Conservation (phyloP, 306 rosid genomes). For the Sicyos baderoa region DNA sequence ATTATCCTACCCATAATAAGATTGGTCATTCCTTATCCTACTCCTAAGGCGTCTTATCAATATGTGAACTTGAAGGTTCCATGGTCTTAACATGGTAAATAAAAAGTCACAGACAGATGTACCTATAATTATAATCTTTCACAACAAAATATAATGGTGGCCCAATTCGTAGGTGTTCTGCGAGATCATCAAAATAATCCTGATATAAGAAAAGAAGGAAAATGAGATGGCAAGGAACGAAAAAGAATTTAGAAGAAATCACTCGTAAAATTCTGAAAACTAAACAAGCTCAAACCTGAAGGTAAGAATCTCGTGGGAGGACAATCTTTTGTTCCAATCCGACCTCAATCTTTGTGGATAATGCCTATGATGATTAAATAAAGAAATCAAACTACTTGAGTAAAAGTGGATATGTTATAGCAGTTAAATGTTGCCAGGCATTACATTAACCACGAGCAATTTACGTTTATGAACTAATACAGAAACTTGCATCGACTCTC, state of each 20-base stretch:
- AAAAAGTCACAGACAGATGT: constrained; percentile 15
- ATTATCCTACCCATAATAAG: too few relatives aligned
- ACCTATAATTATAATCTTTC: constrained; percentile 85
- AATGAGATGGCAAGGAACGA: constrained; percentile 10
- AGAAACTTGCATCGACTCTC: background rate
- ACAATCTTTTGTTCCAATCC: constrained; percentile 96
- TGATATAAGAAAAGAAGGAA: constrained; percentile 27
- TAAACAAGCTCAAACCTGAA: constrained; percentile 55
- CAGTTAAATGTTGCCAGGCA: background rate
- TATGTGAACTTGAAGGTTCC: too few relatives aligned
- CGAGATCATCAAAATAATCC: constrained; percentile 71
- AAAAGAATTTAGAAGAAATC: background rate
- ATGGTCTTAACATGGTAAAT: background rate
- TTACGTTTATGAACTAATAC: background rate
- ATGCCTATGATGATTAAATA: constrained; percentile 44
- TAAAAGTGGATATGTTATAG: constrained; percentile 3
- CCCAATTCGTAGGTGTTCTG: constrained; percentile 84
- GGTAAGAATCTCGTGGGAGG: constrained; percentile 97
- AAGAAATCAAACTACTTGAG: constrained; percentile 12
- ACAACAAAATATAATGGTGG: constrained; percentile 95
- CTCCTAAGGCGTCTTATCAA: too few relatives aligned
- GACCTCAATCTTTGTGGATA: constrained; percentile 71
- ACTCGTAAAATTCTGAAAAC: constrained; percentile 14
- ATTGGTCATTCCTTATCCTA: too few relatives aligned
- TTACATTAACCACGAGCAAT: background rate